Evolutionary conservation across 768 basidiomycete species (phyloP), one percentile per base, ranked within the genome.

Genomic region (Mycena filopes): DNA sequence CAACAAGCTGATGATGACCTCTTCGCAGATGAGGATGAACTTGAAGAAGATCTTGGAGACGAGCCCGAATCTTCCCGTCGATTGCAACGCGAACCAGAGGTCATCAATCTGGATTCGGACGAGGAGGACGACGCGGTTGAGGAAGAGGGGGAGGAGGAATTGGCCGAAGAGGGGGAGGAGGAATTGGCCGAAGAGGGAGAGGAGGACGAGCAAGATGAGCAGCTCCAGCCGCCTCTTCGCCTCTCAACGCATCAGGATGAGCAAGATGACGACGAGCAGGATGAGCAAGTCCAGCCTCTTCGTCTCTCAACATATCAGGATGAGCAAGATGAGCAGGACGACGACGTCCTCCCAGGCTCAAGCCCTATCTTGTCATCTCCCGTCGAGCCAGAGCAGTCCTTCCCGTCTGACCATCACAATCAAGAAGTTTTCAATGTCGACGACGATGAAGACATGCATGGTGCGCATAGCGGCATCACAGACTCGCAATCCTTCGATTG

Each of bases 51-150:
- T 33, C 55, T 62, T 20, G 54, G 59, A 13, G 55, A 61, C 40
- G 65, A n/a, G 10, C 33, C 10, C 23, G 46, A 18, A 28, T 40
- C 33, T 4, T 58, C 60, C 13, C 49, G 49, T 43, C 54, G 43
- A 38, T 20, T 31, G 33, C 18, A 57, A 13, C 43, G 38, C 21
- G 69, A 69, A 40, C 59, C 68, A 15, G 71, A 72, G 51, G 51
- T 70, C 46, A 62, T 73, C 41, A 59, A 60, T 21, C 38, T 65
- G 33, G 62, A 67, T n/a, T 72, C 68, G 28, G 76, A 74, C 23
- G 75, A 73, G 9, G 71, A 74, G 21, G 70, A 65, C 16, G 66
- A 11, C 41, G 45, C 23, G 4, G 33, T 41, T 10, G 72, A 74
- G 46, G 68, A 70, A 21, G 70, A 70, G n/a, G 72, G 71, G 23